phyloP scores from a whole-genome alignment of 1,284 basidiomycete genomes.

The Phellinidium pouzarii region DNA sequence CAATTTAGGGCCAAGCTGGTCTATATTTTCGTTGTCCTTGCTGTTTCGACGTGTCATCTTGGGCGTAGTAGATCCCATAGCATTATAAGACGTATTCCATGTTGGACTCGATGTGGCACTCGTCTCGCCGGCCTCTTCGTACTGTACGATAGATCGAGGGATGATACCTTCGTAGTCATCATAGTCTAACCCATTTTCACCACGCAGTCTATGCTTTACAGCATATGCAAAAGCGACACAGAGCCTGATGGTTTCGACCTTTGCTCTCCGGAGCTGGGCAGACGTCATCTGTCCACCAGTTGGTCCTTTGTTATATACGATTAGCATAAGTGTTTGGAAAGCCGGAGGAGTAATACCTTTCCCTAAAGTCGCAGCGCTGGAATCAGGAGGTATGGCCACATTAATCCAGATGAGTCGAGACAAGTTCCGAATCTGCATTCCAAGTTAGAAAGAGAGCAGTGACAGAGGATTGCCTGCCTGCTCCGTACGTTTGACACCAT shows the following conservation, averaged over 20 bases:
- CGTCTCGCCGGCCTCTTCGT: slow-evolving; percentile 63
- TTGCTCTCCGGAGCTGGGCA: slow-evolving; percentile 56
- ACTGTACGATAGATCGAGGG: slow-evolving; percentile 52
- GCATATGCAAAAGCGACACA: slow-evolving; percentile 63
- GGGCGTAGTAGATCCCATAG: slow-evolving; percentile 4
- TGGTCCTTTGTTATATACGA: slow-evolving; percentile 38
- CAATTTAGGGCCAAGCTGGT: not conserved
- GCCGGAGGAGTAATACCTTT: slow-evolving; percentile 9
- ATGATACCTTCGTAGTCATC: slow-evolving; percentile 61
- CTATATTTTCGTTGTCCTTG: not conserved
- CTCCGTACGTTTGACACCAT: slow-evolving; percentile 52
- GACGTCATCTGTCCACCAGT: slow-evolving; percentile 38
- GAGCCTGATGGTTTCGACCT: slow-evolving; percentile 65
- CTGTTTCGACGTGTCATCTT: slow-evolving; percentile 2
- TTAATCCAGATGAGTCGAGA: slow-evolving; percentile 74
- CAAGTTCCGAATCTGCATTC: slow-evolving; percentile 50
- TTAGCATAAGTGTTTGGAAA: slow-evolving; percentile 30
- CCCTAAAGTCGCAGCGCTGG: slow-evolving; percentile 2
- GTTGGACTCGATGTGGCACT: slow-evolving; percentile 3
- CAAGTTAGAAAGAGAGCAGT: slow-evolving; percentile 17
- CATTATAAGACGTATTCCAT: slow-evolving; percentile 11
- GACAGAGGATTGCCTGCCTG: slow-evolving; percentile 25
- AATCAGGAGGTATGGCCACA: slow-evolving; percentile 52
- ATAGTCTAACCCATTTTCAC: slow-evolving; percentile 63
- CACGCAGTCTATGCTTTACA: slow-evolving; percentile 73